Conservation (phyloP, 169 alveolate genomes). For the Cryptosporidium sp. region DNA sequence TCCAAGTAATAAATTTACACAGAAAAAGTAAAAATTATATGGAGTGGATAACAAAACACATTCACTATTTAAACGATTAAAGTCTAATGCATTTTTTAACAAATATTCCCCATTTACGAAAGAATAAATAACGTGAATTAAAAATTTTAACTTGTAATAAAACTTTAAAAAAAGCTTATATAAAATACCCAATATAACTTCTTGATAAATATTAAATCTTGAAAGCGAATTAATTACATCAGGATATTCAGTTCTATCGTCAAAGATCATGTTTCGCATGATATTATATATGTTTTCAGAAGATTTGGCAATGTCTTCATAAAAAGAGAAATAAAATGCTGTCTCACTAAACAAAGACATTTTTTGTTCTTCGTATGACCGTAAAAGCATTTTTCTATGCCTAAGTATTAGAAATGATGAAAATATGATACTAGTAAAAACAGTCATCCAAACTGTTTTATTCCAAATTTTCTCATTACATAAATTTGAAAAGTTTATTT, state of each 20-base stretch:
- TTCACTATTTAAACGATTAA: not conserved
- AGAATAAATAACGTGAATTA: not conserved
- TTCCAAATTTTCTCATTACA: not conserved
- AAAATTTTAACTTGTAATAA: not conserved
- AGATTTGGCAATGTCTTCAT: slow-evolving; percentile 76
- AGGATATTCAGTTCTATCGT: slow-evolving; percentile 79
- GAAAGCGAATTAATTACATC: slow-evolving; percentile 77
- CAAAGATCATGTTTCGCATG: slow-evolving; percentile 23
- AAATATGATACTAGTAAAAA: slow-evolving; percentile 29
- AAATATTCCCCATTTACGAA: not conserved
- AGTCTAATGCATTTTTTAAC: not conserved
- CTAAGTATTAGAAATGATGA: slow-evolving; percentile 48
- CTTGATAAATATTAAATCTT: slow-evolving; percentile 80
- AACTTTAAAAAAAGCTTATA: slow-evolving; percentile 43
- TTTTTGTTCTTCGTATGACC: slow-evolving; percentile 59
- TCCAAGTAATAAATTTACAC: slow-evolving; percentile 50
- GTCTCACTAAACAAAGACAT: slow-evolving; percentile 71
- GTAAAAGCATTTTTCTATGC: slow-evolving; percentile 31
- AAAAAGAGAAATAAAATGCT: slow-evolving; percentile 79
- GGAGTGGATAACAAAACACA: slow-evolving; percentile 23
- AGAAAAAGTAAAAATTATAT: slow-evolving; percentile 74
- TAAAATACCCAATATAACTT: slow-evolving; percentile 53
- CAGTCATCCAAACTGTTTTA: not conserved
- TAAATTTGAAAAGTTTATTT: not conserved
- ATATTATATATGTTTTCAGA: slow-evolving; percentile 9